phyloP scores from a whole-genome alignment of 495 filamentous ascomycete species.

The Neurospora pannonica region DNA sequence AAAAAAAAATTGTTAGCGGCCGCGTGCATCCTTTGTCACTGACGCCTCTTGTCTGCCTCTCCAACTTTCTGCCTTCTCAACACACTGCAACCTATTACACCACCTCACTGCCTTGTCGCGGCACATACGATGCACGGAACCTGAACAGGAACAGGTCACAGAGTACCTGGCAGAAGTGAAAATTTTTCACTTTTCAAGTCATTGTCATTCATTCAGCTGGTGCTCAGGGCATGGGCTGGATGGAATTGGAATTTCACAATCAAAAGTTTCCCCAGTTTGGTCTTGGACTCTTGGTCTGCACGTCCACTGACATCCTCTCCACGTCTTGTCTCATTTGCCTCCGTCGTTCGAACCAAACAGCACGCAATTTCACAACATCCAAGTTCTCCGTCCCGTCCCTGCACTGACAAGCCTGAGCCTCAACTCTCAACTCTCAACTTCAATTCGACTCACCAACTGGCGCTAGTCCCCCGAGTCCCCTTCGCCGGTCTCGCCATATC shows the following conservation, averaged over 20 bases:
- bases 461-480: background rate
- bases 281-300: background rate
- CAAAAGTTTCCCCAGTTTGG: background rate
- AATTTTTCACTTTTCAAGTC: background rate
- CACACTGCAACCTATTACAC: background rate
- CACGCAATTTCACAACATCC: background rate
- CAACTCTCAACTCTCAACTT: background rate
- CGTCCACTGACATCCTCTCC: background rate
- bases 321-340: background rate
- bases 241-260: background rate
- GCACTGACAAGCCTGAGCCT: background rate
- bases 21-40: background rate
- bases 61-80: background rate
- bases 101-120: background rate
- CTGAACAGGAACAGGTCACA: background rate
- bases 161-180: background rate
- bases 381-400: background rate
- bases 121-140: background rate
- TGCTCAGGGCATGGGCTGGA: background rate
- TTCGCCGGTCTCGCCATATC: background rate
- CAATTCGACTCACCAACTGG: background rate
- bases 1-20: background rate
- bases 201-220: background rate
- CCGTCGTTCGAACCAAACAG: background rate
- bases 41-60: background rate